These are phyloP conservation scores for Sicyos baderoa DNA, from an alignment of 306 rosid species.

Conservation along the genomic window DNA sequence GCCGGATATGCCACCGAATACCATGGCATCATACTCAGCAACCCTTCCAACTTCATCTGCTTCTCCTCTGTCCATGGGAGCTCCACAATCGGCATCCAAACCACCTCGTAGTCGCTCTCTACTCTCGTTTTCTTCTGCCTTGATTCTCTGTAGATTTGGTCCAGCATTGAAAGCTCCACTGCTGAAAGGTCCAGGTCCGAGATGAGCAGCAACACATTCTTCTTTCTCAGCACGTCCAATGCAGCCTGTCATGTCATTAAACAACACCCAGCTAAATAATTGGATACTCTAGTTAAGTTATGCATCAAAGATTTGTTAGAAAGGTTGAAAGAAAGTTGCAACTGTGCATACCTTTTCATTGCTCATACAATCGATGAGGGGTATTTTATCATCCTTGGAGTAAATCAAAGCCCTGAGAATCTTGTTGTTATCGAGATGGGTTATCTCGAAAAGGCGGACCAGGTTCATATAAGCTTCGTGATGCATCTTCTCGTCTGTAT, in stretches of 20 bases:
- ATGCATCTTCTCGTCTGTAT: constrained; percentile 40
- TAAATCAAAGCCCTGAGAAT: constrained; percentile 43
- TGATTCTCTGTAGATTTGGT: constrained; percentile 44
- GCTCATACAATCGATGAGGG: constrained; percentile 43
- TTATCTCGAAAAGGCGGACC: constrained; percentile 25
- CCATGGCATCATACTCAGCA: constrained; percentile 44
- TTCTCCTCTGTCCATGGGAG: constrained; percentile 13
- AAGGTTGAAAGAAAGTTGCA: constrained; percentile 13
- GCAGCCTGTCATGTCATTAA: constrained; percentile 31
- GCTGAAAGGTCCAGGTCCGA: constrained; percentile 41
- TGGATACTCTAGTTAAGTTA: too few relatives aligned
- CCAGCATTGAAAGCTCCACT: constrained; percentile 44
- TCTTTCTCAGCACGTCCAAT: constrained; percentile 52
- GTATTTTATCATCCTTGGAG: constrained; percentile 38
- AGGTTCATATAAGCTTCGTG: constrained; percentile 36
- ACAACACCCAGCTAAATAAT: not conserved
- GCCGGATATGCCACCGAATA: constrained; percentile 42
- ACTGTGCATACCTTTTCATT: constrained; percentile 38
- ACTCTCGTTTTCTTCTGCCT: constrained; percentile 23
- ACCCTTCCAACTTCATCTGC: constrained; percentile 20
- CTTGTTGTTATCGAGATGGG: constrained; percentile 50
- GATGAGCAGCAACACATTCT: constrained; percentile 48
- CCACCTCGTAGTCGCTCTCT: constrained; percentile 40
- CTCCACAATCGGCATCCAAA: constrained; percentile 53
- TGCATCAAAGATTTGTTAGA: too few relatives aligned